These are phyloP conservation scores for Lipomyces sp. DNA, from an alignment of 805 yeast species.

Conservation along the genomic window DNA sequence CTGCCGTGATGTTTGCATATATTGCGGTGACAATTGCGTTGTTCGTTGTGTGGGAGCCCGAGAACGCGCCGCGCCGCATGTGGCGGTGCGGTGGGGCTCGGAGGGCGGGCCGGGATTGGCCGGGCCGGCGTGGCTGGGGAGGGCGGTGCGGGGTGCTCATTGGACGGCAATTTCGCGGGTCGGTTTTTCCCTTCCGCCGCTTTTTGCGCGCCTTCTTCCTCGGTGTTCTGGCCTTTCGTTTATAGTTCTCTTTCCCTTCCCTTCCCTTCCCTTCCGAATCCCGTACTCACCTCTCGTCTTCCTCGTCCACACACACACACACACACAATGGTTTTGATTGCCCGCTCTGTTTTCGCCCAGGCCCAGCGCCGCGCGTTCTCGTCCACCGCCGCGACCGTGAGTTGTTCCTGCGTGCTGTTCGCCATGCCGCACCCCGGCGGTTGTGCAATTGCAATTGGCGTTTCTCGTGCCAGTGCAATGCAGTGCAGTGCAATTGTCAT, in stretches of 20 bases:
- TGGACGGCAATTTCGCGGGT: too few species aligned
- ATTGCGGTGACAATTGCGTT: too few species aligned
- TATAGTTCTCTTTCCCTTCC: background rate
- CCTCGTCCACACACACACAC: background rate
- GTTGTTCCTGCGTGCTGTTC: background rate
- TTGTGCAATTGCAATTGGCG: too few species aligned
- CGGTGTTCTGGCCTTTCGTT: background rate
- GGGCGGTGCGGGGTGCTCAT: too few species aligned
- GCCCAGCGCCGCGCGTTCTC: conserved; percentile 31
- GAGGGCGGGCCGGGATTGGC: too few species aligned
- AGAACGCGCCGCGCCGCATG: too few species aligned
- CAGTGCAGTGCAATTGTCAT: too few species aligned
- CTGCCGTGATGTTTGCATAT: too few species aligned
- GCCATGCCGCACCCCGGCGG: background rate
- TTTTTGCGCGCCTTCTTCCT: background rate
- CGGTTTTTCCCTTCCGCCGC: too few species aligned
- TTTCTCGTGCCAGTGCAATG: too few species aligned
- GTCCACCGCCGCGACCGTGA: conserved; percentile 26
- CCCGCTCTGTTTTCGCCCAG: conserved; percentile 24
- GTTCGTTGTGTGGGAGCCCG: too few species aligned
- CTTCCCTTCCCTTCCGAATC: background rate
- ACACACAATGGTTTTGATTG: conserved; percentile 23
- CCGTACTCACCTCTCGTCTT: background rate
- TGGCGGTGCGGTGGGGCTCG: conserved; percentile 1
- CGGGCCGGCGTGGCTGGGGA: too few species aligned